These are phyloP conservation scores for Ophiocordyceps camponoti-rufipedis DNA, from an alignment of 2,329 filamentous ascomycete genomes.

Conservation along the genomic window DNA sequence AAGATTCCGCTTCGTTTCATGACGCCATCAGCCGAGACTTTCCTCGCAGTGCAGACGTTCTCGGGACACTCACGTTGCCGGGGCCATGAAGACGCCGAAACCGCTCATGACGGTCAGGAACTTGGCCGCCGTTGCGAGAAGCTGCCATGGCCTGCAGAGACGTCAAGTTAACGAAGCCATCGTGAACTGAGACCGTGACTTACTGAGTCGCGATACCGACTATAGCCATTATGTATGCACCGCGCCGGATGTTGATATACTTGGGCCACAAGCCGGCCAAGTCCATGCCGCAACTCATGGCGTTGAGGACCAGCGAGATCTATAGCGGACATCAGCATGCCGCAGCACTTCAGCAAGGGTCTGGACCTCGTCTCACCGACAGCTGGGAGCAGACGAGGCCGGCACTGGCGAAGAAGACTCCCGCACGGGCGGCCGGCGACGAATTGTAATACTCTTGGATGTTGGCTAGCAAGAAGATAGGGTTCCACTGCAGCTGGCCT, in stretches of 20 bases:
- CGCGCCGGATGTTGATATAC: constrained; percentile 37
- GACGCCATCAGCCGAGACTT: background rate
- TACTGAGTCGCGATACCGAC: constrained; percentile 16
- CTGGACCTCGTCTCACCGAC: constrained; percentile 4
- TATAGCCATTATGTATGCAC: constrained; percentile 26
- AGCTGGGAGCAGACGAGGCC: constrained; percentile 10
- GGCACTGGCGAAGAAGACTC: constrained; percentile 9
- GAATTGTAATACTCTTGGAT: constrained; percentile 10
- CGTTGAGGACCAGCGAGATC: constrained; percentile 21
- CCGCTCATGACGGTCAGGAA: constrained; percentile 10
- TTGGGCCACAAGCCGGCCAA: constrained; percentile 30
- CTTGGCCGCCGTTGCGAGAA: constrained; percentile 10
- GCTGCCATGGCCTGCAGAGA: constrained; percentile 9
- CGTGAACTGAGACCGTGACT: background rate
- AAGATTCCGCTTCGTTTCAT: constrained; percentile 7
- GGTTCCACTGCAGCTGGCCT: constrained; percentile 9
- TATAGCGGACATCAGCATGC: background rate
- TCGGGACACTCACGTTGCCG: constrained; percentile 4
- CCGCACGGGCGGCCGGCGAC: constrained; percentile 7
- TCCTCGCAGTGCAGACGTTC: background rate
- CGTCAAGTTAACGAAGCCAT: background rate
- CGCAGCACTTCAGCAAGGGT: background rate
- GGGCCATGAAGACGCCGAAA: constrained; percentile 8
- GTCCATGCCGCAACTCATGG: constrained; percentile 34
- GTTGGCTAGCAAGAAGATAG: constrained; percentile 7